Evolutionary conservation across 2,329 filamentous ascomycete genomes (phyloP).

Genomic region (Fusarium sp.): DNA sequence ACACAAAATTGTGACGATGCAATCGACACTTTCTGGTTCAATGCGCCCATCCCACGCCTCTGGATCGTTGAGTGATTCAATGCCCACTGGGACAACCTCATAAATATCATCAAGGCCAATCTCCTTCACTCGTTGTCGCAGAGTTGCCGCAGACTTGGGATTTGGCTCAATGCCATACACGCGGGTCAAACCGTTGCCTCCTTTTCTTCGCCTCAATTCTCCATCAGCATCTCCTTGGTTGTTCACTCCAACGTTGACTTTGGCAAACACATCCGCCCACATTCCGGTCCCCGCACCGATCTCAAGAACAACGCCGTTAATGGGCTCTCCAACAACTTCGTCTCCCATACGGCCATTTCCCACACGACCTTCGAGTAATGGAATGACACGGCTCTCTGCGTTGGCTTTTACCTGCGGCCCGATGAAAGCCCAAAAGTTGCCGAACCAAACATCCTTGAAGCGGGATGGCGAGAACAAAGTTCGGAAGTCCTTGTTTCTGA

Average conservation of each 20-base stretch:
- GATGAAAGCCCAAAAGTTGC: conserved; percentile 66
- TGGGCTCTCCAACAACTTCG: conserved; percentile 48
- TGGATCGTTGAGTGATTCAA: conserved; percentile 62
- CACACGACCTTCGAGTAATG: conserved; percentile 63
- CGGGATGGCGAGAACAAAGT: conserved; percentile 54
- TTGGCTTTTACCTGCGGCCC: conserved; percentile 61
- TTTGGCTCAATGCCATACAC: conserved; percentile 75
- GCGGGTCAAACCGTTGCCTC: conserved; percentile 49
- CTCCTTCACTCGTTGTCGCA: conserved; percentile 58
- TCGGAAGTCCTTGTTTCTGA: conserved; percentile 47
- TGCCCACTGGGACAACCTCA: conserved; percentile 69
- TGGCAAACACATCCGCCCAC: conserved; percentile 66
- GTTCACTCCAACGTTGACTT: conserved; percentile 33
- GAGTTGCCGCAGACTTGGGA: conserved; percentile 57
- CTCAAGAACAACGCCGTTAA: conserved; percentile 66
- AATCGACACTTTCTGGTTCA: conserved; percentile 62
- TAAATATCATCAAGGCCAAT: conserved; percentile 67
- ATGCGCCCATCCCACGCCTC: conserved; percentile 58
- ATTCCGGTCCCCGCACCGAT: conserved; percentile 70
- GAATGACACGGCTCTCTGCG: conserved; percentile 57
- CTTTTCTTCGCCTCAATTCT: conserved; percentile 36
- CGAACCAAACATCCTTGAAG: conserved; percentile 66
- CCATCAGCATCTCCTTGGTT: not conserved
- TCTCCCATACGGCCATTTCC: conserved; percentile 49
- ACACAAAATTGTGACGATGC: conserved; percentile 69